Evolutionary conservation across 305 asterid species (phyloP).

Genomic region (Fraxinus velutina): DNA sequence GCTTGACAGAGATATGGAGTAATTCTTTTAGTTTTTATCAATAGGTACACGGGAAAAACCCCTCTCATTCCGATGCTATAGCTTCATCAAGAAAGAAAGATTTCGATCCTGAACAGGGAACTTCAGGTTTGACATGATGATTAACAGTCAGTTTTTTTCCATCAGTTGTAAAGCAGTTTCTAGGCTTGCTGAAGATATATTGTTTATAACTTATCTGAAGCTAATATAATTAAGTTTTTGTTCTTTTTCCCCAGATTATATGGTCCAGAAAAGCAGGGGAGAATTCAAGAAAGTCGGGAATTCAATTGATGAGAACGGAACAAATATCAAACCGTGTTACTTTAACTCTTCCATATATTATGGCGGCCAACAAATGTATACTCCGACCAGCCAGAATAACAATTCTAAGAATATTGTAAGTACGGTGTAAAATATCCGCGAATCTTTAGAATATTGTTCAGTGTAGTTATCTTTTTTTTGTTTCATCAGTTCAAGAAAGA

Average conservation of each 20-base stretch:
- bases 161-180: background rate
- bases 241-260: background rate
- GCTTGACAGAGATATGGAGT: background rate
- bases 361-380: slow-evolving; percentile 65
- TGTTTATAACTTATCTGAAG: background rate
- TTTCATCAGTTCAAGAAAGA: slow-evolving; percentile 49
- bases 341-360: slow-evolving; percentile 71
- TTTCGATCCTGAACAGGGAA: slow-evolving; percentile 8
- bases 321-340: slow-evolving; percentile 49
- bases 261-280: slow-evolving; percentile 19
- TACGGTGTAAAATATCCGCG: slow-evolving; percentile 6
- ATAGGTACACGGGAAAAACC: background rate
- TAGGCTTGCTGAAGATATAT: background rate
- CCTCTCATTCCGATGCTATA: slow-evolving; percentile 10
- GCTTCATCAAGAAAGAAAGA: slow-evolving; percentile 21
- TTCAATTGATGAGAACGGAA: slow-evolving; percentile 32
- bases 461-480: background rate
- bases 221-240: background rate
- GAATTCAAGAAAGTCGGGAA: slow-evolving; percentile 30
- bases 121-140: background rate
- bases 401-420: slow-evolving; percentile 34
- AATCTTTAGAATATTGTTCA: background rate
- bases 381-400: slow-evolving; percentile 30
- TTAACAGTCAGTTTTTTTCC: background rate
- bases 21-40: background rate